Conservation (phyloP, 257 asterid genomes). For the Solanum pinnatisectum region DNA sequence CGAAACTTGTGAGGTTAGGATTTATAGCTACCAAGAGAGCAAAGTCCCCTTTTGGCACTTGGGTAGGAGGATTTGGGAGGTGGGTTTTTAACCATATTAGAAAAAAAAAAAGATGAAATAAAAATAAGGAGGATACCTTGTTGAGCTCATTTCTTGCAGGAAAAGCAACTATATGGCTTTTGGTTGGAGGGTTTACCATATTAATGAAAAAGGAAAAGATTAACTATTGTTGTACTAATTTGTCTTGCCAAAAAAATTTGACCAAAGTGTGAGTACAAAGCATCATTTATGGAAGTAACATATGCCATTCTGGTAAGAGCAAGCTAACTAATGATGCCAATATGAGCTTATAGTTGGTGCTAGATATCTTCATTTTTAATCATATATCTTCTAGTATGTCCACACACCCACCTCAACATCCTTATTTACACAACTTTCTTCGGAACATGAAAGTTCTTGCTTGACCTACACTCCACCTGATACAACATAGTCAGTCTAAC, state of each 20-base stretch:
- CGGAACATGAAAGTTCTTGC: not conserved
- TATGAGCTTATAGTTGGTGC: not conserved
- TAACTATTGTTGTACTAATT: not conserved
- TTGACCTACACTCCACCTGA: not conserved
- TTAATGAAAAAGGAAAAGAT: not conserved
- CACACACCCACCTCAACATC: not conserved
- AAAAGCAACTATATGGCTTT: not conserved
- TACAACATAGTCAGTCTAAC: not conserved
- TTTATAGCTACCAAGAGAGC: not conserved
- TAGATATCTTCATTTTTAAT: not conserved
- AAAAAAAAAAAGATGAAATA: not conserved
- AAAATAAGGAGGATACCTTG: not conserved
- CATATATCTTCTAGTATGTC: not conserved
- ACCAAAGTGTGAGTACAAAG: not conserved
- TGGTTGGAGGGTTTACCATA: not conserved
- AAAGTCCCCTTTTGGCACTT: not conserved
- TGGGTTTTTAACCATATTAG: not conserved
- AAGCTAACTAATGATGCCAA: not conserved
- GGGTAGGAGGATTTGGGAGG: not conserved
- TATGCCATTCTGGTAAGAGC: not conserved
- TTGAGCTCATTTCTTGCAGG: not conserved
- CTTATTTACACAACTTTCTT: not conserved
- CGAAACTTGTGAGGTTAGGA: not conserved
- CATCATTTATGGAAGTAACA: not conserved
- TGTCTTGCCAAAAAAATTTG: not conserved